Percentiles rank a stretch among this genome's conserved stretches.
phyloP scores from a whole-genome alignment of 495 filamentous ascomycete species.

The Hyaloscypha variabilis region DNA sequence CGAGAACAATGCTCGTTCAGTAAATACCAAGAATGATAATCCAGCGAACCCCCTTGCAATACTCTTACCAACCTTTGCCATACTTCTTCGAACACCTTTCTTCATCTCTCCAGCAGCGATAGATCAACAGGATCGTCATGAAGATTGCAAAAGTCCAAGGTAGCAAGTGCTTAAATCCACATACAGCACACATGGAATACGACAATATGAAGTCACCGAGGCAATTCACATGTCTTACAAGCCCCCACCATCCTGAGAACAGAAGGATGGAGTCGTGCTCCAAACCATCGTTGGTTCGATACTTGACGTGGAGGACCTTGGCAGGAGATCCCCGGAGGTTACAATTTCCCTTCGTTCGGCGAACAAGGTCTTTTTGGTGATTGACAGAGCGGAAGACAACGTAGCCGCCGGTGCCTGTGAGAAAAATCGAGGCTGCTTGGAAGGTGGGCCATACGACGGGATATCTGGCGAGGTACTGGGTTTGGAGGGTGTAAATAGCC shows the following conservation, averaged over 20 bases:
- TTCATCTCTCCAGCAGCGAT: slow-evolving; percentile 43
- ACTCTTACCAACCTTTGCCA: slow-evolving; percentile 45
- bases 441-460: slow-evolving; percentile 40
- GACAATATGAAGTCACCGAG: slow-evolving; percentile 47
- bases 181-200: slow-evolving; percentile 45
- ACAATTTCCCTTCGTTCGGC: slow-evolving; percentile 43
- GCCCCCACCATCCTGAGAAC: slow-evolving; percentile 53
- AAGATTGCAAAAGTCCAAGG: slow-evolving; percentile 52
- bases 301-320: slow-evolving; percentile 40
- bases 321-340: slow-evolving; percentile 46
- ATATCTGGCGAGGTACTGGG: slow-evolving; percentile 49
- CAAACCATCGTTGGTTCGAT: slow-evolving; percentile 43
- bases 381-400: slow-evolving; percentile 49
- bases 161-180: slow-evolving; percentile 40
- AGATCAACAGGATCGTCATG: slow-evolving; percentile 41
- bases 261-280: slow-evolving; percentile 44
- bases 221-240: slow-evolving; percentile 52
- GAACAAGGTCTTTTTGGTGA: slow-evolving; percentile 49
- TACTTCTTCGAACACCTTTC: slow-evolving; percentile 46
- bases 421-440: slow-evolving; percentile 34
- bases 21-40: slow-evolving; percentile 47
- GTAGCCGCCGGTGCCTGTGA: slow-evolving; percentile 44
- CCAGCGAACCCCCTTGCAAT: slow-evolving; percentile 46
- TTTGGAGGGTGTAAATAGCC: slow-evolving; percentile 49
- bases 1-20: slow-evolving; percentile 16